phyloP scores from a whole-genome alignment of 768 basidiomycete genomes.

The Kwoniella europaea region DNA sequence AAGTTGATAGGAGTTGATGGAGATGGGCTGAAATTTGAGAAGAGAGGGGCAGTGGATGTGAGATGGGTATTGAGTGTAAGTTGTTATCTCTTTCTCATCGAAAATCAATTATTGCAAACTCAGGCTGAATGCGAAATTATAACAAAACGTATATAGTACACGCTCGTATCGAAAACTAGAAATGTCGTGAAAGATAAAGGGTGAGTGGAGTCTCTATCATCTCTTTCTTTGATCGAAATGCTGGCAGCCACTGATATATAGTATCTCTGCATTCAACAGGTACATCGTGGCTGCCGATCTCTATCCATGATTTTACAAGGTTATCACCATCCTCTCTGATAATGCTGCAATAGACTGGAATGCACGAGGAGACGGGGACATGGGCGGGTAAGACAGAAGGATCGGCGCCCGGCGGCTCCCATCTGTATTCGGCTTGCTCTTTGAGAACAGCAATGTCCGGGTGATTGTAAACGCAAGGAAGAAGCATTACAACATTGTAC shows the following conservation, averaged over 20 bases:
- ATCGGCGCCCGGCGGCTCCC: constrained; percentile 4
- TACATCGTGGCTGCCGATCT: constrained; percentile 43
- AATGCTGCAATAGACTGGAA: too few relatives aligned
- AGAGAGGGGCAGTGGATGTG: constrained; percentile 38
- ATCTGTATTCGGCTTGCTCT: too few relatives aligned
- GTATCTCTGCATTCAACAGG: constrained; percentile 12
- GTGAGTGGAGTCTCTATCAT: constrained; percentile 31
- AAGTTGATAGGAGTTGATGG: constrained; percentile 33
- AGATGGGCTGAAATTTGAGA: constrained; percentile 37
- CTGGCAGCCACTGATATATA: not conserved
- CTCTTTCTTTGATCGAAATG: not conserved
- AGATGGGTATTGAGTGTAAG: constrained; percentile 57
- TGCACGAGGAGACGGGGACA: not conserved
- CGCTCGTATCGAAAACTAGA: constrained; percentile 51
- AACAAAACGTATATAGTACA: constrained; percentile 36
- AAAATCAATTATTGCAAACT: not conserved
- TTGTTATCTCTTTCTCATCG: constrained; percentile 1
- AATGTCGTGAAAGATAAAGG: constrained; percentile 56
- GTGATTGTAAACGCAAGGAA: too few relatives aligned
- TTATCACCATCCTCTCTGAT: not conserved
- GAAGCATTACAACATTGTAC: too few relatives aligned
- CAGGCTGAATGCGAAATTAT: not conserved
- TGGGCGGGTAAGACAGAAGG: not conserved
- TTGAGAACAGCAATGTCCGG: too few relatives aligned
- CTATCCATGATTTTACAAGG: not conserved